Evolutionary conservation across 78 protist species (phyloP).

Genomic region (Dictyostelium firmibasis): DNA sequence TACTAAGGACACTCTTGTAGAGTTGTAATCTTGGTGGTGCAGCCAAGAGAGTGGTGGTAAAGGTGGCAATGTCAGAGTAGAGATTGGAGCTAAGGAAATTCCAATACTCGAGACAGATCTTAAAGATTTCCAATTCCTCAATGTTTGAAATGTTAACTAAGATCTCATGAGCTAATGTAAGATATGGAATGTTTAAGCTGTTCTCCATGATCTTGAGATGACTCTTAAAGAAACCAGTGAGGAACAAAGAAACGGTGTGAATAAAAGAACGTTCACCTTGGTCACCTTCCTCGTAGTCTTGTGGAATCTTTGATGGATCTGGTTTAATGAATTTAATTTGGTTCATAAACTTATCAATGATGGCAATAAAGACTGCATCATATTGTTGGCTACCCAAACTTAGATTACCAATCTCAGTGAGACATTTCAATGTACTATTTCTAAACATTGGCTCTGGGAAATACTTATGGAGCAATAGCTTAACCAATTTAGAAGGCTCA

Average conservation of each 20-base stretch:
- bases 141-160: conserved; percentile 91
- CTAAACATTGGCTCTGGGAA: conserved; percentile 82
- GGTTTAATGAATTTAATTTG: conserved; percentile 56
- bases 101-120: conserved; percentile 98
- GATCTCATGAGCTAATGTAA: conserved; percentile 77
- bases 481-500: conserved; percentile 34
- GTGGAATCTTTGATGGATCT: conserved; percentile 75
- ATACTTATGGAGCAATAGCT: conserved; percentile 69
- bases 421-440: conserved; percentile 89
- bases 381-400: conserved; percentile 14
- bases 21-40: conserved; percentile 72
- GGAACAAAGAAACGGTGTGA: conserved; percentile 86
- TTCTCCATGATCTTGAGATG: conserved; percentile 87
- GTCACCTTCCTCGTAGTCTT: conserved; percentile 55
- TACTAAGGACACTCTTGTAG: conserved; percentile 85
- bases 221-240: conserved; percentile 87
- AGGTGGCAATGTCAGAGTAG: conserved; percentile 50
- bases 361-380: conserved; percentile 23
- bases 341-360: conserved; percentile 55
- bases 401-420: conserved; percentile 92
- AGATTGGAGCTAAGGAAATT: conserved; percentile 60
- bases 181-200: conserved; percentile 24
- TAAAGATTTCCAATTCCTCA: conserved; percentile 95
- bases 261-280: conserved; percentile 85
- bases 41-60: not conserved